These are phyloP conservation scores for Panicum virgatum DNA, from an alignment of 202 grass and related monocot genomes.

Conservation along the genomic window DNA sequence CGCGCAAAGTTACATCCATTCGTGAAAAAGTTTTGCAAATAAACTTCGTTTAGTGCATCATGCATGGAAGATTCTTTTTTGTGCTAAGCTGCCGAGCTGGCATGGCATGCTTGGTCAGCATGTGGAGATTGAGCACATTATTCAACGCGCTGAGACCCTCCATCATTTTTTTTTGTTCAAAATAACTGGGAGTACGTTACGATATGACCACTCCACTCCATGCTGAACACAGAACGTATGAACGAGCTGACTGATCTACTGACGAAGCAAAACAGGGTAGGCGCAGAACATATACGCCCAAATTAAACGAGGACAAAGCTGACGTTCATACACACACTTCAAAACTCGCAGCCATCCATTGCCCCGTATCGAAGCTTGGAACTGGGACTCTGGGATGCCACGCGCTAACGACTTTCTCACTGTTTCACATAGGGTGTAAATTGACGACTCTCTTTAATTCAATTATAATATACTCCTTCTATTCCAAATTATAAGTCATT, in stretches of 20 bases:
- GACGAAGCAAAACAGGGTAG: no score
- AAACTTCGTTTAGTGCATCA: no score
- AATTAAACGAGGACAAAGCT: neutral
- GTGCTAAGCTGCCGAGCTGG: no score
- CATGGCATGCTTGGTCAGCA: neutral
- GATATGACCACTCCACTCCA: neutral
- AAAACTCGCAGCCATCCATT: neutral
- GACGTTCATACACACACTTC: neutral
- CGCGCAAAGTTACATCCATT: no score
- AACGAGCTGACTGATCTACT: no score
- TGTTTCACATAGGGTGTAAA: no score
- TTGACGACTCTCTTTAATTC: no score
- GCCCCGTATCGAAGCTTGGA: neutral
- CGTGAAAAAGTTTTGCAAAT: neutral
- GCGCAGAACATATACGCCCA: no score
- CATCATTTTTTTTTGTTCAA: neutral
- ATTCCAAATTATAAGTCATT: no score
- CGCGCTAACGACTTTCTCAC: neutral
- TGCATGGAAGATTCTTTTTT: no score
- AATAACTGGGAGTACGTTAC: neutral
- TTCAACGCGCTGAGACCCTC: neutral
- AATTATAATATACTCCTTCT: no score
- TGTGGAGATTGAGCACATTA: neutral
- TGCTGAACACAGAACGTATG: neutral
- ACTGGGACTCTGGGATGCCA: neutral